phyloP scores from a whole-genome alignment of 2,329 filamentous ascomycete species.

The Penicillium sp. region DNA sequence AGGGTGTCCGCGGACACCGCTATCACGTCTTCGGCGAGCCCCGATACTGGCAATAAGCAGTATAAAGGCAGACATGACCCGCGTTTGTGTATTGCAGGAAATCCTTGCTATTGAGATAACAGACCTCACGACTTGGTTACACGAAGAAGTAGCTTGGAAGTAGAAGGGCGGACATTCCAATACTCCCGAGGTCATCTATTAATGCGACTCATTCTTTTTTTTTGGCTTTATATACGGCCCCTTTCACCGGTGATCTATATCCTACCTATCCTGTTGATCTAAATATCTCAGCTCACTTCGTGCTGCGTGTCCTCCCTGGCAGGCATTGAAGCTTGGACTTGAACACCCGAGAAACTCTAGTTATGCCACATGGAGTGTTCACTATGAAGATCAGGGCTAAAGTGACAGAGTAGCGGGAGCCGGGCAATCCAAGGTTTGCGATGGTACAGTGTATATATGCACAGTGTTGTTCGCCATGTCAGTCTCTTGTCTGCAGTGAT shows the following conservation, averaged over 20 bases:
- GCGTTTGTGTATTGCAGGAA: neutral
- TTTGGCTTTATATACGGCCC: neutral
- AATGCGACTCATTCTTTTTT: conserved; percentile 6
- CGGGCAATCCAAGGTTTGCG: neutral
- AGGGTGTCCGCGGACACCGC: conserved; percentile 80
- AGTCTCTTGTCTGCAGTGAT: too few species aligned
- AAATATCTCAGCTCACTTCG: neutral
- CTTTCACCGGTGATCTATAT: conserved; percentile 1
- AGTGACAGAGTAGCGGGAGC: neutral
- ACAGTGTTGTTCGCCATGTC: too few species aligned
- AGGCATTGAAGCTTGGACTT: neutral
- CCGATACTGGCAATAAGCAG: conserved; percentile 56
- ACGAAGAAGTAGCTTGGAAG: conserved; percentile 10
- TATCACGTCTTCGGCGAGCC: conserved; percentile 97
- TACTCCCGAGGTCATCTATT: neutral
- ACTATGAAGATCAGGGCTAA: neutral
- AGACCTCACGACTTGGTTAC: conserved; percentile 7
- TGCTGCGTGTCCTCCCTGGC: neutral
- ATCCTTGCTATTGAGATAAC: conserved; percentile 1
- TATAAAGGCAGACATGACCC: neutral
- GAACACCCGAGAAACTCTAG: neutral
- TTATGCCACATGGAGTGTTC: neutral
- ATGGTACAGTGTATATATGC: too few species aligned
- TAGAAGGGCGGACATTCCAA: conserved; percentile 4
- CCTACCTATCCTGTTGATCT: neutral